Evolutionary conservation across 176 grass and related monocot genomes (phyloP), one percentile per base, ranked within the genome.

Genomic region (Paspalum notatum): DNA sequence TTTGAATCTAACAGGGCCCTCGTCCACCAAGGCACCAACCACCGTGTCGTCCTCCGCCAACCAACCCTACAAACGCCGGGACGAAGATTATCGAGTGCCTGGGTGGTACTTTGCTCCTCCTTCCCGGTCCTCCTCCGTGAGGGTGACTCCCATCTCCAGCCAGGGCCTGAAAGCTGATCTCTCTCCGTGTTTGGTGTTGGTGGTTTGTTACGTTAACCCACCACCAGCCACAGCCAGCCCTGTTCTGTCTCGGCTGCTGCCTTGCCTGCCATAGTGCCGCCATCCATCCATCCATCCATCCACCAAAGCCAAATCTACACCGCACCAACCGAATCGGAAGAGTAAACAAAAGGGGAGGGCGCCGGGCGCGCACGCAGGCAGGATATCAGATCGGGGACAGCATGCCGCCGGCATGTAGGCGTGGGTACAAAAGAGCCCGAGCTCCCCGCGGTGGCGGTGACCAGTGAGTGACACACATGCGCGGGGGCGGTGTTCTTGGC

Each of bases 281-380:
- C 9, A 13, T 5, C 22, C 18, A 11, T 25, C 80, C 45, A 74
- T 21, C 39, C 37, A 37, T 9, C n/a, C 58, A 7, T 64, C 61
- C 62, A 66, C 61, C 75, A 2, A 15, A 75, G 4, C 1, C 86
- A 41, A 61, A 74, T 80, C 75, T 52, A 68, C 62, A 7, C 13
- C 32, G 68, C 81, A 89, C 82, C 65, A 82, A 85, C 78, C 72
- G 56, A 52, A 89, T 85, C 72, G 27, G 0, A 10, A 7, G 39
- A 41, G 43, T 11, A 22, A 62, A 75, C 65, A n/a, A 71, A 77
- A 41, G 21, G 16, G n/a, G n/a, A n/a, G n/a, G n/a, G n/a, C n/a
- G n/a, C n/a, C n/a, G n/a, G 55, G 38, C 49, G 8, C 32, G 32
- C 32, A 32, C 32, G 56, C 42, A 43, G 42, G 5, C n/a, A 8